Percentiles rank a stretch among this genome's conserved stretches.
phyloP scores from a whole-genome alignment of 2,329 filamentous ascomycete species.

The Fusarium nodosum region DNA sequence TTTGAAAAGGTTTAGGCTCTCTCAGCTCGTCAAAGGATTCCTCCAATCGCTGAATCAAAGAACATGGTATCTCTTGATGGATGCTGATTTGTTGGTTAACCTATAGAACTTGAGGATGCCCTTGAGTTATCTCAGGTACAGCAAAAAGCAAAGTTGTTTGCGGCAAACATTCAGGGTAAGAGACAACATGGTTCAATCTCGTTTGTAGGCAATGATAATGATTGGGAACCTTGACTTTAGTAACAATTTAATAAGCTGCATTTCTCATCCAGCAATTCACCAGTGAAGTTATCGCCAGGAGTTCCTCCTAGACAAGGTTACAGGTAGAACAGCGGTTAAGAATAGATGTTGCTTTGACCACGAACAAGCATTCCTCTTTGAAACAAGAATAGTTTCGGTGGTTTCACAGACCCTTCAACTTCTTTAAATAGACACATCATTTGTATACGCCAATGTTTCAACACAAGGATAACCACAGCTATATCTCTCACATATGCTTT shows the following conservation, averaged over 20 bases:
- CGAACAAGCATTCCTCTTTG: neutral
- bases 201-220: neutral
- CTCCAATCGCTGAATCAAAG: slow-evolving; percentile 9
- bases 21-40: neutral
- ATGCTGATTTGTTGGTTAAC: neutral
- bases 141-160: slow-evolving; percentile 1
- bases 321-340: slow-evolving; percentile 9
- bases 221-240: neutral
- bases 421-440: neutral
- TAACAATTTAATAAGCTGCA: neutral
- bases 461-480: neutral
- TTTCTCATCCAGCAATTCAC: neutral
- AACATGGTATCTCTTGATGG: neutral
- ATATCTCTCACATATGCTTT: slow-evolving; percentile 2
- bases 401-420: slow-evolving; percentile 13
- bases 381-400: slow-evolving; percentile 11
- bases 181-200: neutral
- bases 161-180: neutral
- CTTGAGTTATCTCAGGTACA: neutral
- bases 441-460: neutral
- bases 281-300: slow-evolving; percentile 1
- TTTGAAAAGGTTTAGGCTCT: neutral
- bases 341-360: slow-evolving; percentile 8
- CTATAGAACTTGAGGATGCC: neutral
- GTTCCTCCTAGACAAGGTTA: slow-evolving; percentile 1